Base-by-base conservation (phyloP, 768 basidiomycete species). In the Tremella mesenterica region DNA sequence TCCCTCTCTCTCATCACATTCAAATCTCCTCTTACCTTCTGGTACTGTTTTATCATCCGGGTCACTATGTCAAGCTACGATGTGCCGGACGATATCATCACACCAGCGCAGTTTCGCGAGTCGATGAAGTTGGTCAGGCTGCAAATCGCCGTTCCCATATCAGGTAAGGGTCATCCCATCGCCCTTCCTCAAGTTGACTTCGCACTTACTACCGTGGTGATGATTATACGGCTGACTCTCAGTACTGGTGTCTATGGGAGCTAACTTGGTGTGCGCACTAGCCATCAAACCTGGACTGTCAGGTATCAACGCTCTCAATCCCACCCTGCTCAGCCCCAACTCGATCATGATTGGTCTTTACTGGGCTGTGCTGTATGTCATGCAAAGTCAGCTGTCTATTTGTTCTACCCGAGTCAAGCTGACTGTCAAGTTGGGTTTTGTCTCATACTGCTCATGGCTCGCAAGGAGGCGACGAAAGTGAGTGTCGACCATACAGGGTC, bases 111-210 rank as follows among this genome's bases (percentile, higher is more conserved):
- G 57, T 69, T 72, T 60, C 48, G 60, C 29, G 59, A 62, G 49
- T 61, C 61, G 44, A 71, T 70, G 72, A 49, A 55, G 53, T 65
- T 76, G 29, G 73, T 77, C 29, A 80, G 85, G 44, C 79, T 95
- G 3, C 90, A 95, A 69, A 86, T 93, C 20, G 75, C 91, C 43
- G 89, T 89, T 0, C 90, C 90, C 0, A 76, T 93, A 0, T 62
- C 60, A 1, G 63, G 63, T 64, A 50, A 38, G 62, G n/a, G n/a
- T n/a, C n/a, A n/a, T n/a, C n/a, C n/a, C n/a, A n/a, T n/a, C n/a
- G n/a, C n/a, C n/a, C n/a, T n/a, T n/a, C n/a, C n/a, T n/a, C n/a
- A n/a, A n/a, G n/a, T n/a, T n/a, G n/a, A n/a, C n/a, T n/a, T n/a
- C n/a, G 50, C 18, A 34, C 36, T 52, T 6, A 4, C 20, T 36